Evolutionary conservation across 2,329 filamentous ascomycete genomes (phyloP), one percentile per base, ranked within the genome.

Genomic region (Amphichorda felina): DNA sequence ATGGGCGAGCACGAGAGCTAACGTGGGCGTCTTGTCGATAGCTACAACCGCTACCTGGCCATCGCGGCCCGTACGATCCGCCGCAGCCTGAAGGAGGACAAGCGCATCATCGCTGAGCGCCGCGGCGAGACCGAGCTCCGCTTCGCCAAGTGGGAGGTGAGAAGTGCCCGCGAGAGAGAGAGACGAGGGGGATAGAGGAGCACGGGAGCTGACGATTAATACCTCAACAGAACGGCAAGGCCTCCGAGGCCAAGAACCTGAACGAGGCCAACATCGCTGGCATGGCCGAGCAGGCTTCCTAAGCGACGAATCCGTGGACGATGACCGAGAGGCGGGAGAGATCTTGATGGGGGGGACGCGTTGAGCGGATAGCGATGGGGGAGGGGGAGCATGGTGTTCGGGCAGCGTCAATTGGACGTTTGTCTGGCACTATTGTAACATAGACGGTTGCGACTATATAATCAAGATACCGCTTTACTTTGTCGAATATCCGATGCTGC

Each of bases 11-110:
- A 17, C 29, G 27, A 16, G 28, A 24, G 21, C 21, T 24, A 24
- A 24, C 21, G 21, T 24, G 21, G 21, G 21, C 21, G 10, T 24
- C 27, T 21, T n/a, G 27, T 29, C 27, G 15, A 38, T 32, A 98
- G 91, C 70, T 98, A 98, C 85, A 98, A 98, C 82, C 91, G 88
- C 71, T 96, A 95, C 80, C 80, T 98, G 60, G 79, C 88, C 58
- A 77, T 98, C 68, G 87, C 91, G 56, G 79, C 88, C 65, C 87
- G 88, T 65, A 83, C 85, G 58, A 84, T 98, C 62, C 91, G 93
- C 70, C 83, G 86, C 62, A 94, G 87, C 61, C 74, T 98, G 63
- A 95, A 96, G 75, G 91, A 98, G 57, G 85, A 91, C 40, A 82
- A 87, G 71, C 79, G 91, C 68, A 63, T 95, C 48, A 61, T 61